Percentiles rank a stretch among this genome's conserved stretches.
Evolutionary conservation across 2,329 filamentous ascomycete genomes (phyloP).

Genomic region (Coniella lustricola): DNA sequence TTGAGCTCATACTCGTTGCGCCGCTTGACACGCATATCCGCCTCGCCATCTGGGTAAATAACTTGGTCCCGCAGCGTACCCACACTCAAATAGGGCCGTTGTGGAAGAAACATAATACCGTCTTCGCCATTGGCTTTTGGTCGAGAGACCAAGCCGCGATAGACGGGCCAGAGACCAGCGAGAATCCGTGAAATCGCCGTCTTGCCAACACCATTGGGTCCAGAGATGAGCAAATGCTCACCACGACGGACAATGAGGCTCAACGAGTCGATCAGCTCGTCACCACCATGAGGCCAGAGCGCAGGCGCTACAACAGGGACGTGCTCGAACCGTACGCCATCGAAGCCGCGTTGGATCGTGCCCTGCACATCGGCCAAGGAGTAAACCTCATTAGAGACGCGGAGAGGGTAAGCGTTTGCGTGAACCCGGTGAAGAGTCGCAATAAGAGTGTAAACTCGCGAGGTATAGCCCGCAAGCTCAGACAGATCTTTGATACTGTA

Average conservation of each 20-base stretch:
- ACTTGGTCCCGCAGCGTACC: constrained; percentile 94
- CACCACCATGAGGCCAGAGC: constrained; percentile 82
- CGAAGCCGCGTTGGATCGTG: constrained; percentile 89
- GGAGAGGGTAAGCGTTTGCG: constrained; percentile 75
- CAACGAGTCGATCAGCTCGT: constrained; percentile 81
- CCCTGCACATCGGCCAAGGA: constrained; percentile 88
- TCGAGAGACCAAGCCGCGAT: constrained; percentile 83
- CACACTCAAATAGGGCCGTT: constrained; percentile 84
- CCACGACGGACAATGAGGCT: constrained; percentile 85
- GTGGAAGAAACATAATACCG: constrained; percentile 97
- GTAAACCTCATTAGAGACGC: constrained; percentile 69
- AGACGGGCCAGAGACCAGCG: constrained; percentile 92
- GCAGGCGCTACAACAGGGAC: constrained; percentile 87
- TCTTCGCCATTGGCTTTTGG: constrained; percentile 75
- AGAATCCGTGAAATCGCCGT: constrained; percentile 80
- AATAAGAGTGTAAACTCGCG: constrained; percentile 90
- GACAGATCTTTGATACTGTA: constrained; percentile 98
- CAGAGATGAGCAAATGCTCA: constrained; percentile 90
- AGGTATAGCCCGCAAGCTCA: constrained; percentile 92
- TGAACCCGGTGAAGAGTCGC: constrained; percentile 91
- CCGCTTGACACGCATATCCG: constrained; percentile 82
- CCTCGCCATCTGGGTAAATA: constrained; percentile 91
- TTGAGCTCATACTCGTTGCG: constrained; percentile 73
- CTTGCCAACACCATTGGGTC: constrained; percentile 91
- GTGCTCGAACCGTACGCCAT: constrained; percentile 86